Conservation (phyloP, 306 rosid genomes). For the Fagus sylvatica region DNA sequence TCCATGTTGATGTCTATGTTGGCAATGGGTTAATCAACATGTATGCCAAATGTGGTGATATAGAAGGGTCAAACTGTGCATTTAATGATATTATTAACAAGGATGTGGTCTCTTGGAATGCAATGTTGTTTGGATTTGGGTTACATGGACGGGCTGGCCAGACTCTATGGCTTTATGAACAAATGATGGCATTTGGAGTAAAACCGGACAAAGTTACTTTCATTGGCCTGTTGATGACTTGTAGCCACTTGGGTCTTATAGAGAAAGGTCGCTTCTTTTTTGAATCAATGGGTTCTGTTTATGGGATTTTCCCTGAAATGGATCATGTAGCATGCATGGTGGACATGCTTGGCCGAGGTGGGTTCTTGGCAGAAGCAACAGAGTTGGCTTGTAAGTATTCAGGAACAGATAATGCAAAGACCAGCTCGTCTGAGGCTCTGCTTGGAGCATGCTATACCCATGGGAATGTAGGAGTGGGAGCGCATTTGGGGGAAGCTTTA, state of each 20-base stretch:
- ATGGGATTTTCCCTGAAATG: slow-evolving; percentile 49
- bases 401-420: slow-evolving; percentile 21
- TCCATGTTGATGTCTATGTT: slow-evolving; percentile 44
- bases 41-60: slow-evolving; percentile 79
- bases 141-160: slow-evolving; percentile 56
- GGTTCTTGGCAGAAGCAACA: slow-evolving; percentile 62
- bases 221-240: slow-evolving; percentile 72
- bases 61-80: slow-evolving; percentile 49
- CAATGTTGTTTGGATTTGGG: slow-evolving; percentile 72
- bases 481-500: slow-evolving; percentile 46
- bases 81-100: slow-evolving; percentile 49
- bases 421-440: slow-evolving; percentile 48
- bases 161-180: slow-evolving; percentile 44
- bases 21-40: slow-evolving; percentile 73
- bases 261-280: slow-evolving; percentile 49
- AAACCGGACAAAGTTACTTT: slow-evolving; percentile 78
- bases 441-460: slow-evolving; percentile 66
- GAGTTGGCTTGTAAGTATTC: slow-evolving; percentile 47
- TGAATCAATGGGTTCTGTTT: slow-evolving; percentile 52
- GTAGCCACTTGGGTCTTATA: slow-evolving; percentile 79
- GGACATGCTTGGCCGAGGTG: slow-evolving; percentile 82
- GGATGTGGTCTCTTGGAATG: slow-evolving; percentile 80
- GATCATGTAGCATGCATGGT: slow-evolving; percentile 82
- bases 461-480: slow-evolving; percentile 49
- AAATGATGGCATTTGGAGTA: slow-evolving; percentile 56